These are phyloP conservation scores for Auricularia sp. DNA, from an alignment of 768 basidiomycete genomes.

Conservation along the genomic window DNA sequence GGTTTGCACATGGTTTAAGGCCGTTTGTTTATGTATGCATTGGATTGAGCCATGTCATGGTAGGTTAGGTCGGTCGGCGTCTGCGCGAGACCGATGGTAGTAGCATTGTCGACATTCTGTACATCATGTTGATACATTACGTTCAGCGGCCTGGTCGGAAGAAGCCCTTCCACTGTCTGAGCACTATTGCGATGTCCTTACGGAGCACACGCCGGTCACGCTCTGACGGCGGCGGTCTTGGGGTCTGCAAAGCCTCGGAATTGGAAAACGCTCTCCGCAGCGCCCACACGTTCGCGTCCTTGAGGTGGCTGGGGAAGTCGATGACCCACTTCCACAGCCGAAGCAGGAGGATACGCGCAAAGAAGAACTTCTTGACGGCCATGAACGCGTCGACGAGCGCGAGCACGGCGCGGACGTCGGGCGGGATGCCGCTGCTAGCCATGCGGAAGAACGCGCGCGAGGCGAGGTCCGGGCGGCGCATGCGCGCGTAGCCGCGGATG, in stretches of 20 bases:
- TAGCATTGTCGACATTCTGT: no score
- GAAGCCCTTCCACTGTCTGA: neutral
- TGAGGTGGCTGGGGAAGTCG: conserved; percentile 47
- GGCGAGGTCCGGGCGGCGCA: conserved; percentile 44
- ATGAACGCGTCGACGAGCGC: conserved; percentile 62
- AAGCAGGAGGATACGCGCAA: conserved; percentile 45
- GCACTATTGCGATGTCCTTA: neutral
- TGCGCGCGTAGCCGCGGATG: conserved; percentile 60
- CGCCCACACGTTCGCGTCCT: conserved; percentile 33
- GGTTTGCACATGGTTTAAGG: neutral
- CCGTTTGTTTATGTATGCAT: neutral
- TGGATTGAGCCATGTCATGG: neutral
- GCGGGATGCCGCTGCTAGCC: conserved; percentile 48
- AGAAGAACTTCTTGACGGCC: conserved; percentile 39
- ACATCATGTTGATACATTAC: neutral
- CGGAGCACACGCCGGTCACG: neutral
- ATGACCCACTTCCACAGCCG: conserved; percentile 55
- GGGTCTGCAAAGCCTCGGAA: neutral
- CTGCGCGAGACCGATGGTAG: neutral
- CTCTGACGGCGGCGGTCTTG: neutral
- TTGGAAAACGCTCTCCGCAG: conserved; percentile 34
- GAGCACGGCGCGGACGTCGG: conserved; percentile 64
- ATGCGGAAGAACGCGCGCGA: conserved; percentile 50
- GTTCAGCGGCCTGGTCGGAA: neutral
- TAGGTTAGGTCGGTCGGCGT: neutral